A percentile compares a stretch with the other conserved stretches of the same genome.
These are phyloP conservation scores for Carpinus viminea DNA, from an alignment of 306 rosid genomes.

Conservation along the genomic window DNA sequence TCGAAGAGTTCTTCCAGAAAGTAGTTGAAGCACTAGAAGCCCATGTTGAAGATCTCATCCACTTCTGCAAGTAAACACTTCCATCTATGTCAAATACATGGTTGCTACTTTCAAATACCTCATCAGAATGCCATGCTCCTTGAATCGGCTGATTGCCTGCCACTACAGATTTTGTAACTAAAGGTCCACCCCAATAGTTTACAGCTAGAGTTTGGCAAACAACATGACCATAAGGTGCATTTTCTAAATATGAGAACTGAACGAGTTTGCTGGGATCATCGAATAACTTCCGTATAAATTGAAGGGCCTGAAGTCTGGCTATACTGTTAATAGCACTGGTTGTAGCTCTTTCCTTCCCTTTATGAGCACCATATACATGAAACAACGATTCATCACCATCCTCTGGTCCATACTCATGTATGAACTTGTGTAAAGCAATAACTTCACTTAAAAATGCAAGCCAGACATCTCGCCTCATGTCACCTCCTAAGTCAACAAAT, in stretches of 20 bases:
- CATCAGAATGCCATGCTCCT: slow-evolving; percentile 46
- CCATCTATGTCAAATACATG: slow-evolving; percentile 88
- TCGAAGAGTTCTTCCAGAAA: slow-evolving; percentile 79
- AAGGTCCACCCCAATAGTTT: slow-evolving; percentile 86
- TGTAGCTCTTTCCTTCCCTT: slow-evolving; percentile 78
- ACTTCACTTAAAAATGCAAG: slow-evolving; percentile 82
- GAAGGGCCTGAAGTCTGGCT: slow-evolving; percentile 90
- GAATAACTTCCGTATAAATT: slow-evolving; percentile 65
- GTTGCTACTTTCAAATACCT: slow-evolving; percentile 45
- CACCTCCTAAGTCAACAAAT: slow-evolving; percentile 96
- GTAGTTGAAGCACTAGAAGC: slow-evolving; percentile 54
- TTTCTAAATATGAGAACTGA: slow-evolving; percentile 69
- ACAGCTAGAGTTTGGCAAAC: slow-evolving; percentile 86
- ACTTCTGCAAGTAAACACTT: slow-evolving; percentile 80
- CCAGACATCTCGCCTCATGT: slow-evolving; percentile 97
- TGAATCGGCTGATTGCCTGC: slow-evolving; percentile 37
- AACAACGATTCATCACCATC: slow-evolving; percentile 61
- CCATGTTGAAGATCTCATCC: slow-evolving; percentile 94
- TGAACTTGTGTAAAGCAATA: slow-evolving; percentile 73
- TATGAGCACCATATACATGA: slow-evolving; percentile 74
- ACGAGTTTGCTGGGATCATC: slow-evolving; percentile 92
- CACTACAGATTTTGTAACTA: slow-evolving; percentile 50
- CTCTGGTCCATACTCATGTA: slow-evolving; percentile 68
- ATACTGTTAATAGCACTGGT: slow-evolving; percentile 63
- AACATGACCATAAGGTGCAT: slow-evolving; percentile 75